Evolutionary conservation across 1,284 basidiomycete genomes (phyloP), one percentile per base, ranked within the genome.

Genomic region (Tilletia setariae): DNA sequence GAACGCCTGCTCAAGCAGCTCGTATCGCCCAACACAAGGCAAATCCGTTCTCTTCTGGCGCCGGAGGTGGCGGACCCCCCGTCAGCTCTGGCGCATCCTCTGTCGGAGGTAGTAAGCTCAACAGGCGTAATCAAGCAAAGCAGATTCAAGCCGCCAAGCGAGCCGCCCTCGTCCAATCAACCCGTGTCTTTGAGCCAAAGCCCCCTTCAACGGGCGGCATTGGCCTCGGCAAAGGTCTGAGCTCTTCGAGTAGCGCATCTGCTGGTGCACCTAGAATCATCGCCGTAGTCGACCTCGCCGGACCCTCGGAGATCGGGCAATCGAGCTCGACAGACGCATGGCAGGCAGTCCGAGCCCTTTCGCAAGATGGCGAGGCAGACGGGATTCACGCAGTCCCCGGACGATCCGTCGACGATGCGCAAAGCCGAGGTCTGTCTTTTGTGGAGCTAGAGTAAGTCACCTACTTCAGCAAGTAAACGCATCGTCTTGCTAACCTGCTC

Each of bases 191-290:
- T 53, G 67, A 42, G 35, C 53, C 35, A 7, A 21, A 30, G 32
- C 47, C 53, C 16, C 49, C 56, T 0, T 2, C 53, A 16, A 61
- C 49, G 8, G 42, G 51, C 21, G 64, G 61, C 2, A 69, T 69
- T 11, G 74, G 75, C 4, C 66, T 77, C 25, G 65, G 68, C 78
- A 89, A 85, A 71, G 91, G 91, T 15, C 86, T 87, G 25, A 67
- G 72, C 35, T 70, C 70, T 13, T 70, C 73, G 1, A 30, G 40
- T 7, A 67, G 69, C 44, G 43, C 62, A 6, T 51, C 65, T 1
- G 90, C 91, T 74, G 91, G 91, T 8, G 89, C 90, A 1, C 91
- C 91, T 16, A 86, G 91, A 40, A 89, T 93, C 66, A 88, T 92
- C 13, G 89, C 91, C 0, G 87, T 93, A 47, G 86, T 94, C 28